phyloP scores from a whole-genome alignment of 805 yeast species.

The Candida michaelii region DNA sequence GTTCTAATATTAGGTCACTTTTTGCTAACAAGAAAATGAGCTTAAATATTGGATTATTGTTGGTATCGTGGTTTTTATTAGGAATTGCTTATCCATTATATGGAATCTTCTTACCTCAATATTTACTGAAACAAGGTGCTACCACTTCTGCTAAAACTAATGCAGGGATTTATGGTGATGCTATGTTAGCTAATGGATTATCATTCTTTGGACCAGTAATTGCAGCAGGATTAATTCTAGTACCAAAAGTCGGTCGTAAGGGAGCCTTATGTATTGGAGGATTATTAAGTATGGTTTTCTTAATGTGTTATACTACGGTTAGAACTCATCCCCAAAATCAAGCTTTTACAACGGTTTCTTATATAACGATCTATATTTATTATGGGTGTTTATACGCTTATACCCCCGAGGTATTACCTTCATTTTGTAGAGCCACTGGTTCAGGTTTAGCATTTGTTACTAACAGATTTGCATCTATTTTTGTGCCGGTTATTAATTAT shows the following conservation, averaged over 20 bases:
- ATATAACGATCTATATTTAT: conserved; percentile 39
- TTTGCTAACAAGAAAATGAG: conserved; percentile 38
- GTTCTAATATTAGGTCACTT: conserved; percentile 27
- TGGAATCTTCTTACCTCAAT: conserved; percentile 51
- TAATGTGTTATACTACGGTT: conserved; percentile 62
- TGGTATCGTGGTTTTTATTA: conserved; percentile 53
- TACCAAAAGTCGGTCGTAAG: conserved; percentile 47
- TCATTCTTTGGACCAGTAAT: conserved; percentile 32
- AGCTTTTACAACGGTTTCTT: conserved; percentile 52
- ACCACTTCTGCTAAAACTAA: conserved; percentile 33
- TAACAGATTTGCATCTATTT: conserved; percentile 33
- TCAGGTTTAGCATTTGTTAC: conserved; percentile 34
- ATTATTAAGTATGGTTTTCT: conserved; percentile 51
- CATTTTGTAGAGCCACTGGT: conserved; percentile 37
- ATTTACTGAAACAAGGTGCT: conserved; percentile 52
- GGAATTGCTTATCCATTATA: conserved; percentile 57
- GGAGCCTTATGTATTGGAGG: conserved; percentile 60
- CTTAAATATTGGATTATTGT: conserved; percentile 36
- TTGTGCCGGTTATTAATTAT: conserved; percentile 41
- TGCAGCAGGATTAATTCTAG: conserved; percentile 23
- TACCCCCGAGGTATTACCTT: conserved; percentile 39
- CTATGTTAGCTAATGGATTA: conserved; percentile 26
- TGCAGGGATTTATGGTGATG: conserved; percentile 25
- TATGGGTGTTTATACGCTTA: conserved; percentile 33
- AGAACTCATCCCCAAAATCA: conserved; percentile 44